phyloP scores from a whole-genome alignment of 176 grass and related monocot species.

The Rhynchospora pubera region DNA sequence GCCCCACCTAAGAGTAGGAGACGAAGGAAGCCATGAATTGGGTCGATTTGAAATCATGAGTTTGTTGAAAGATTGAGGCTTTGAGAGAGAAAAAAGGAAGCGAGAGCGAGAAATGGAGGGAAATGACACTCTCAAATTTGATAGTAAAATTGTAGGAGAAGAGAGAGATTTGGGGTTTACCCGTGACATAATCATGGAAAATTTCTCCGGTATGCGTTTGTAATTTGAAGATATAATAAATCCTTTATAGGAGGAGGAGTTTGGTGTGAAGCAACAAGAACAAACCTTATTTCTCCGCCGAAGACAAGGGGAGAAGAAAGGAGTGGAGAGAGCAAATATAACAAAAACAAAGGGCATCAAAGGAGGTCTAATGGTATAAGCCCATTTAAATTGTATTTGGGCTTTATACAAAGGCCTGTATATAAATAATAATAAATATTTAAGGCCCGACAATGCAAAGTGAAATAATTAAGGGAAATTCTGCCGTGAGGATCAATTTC shows the following conservation, averaged over 20 bases:
- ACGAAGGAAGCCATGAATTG: not conserved
- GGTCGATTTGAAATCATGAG: conserved; percentile 15
- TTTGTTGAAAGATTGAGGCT: conserved; percentile 25
- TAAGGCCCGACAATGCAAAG: too few relatives aligned
- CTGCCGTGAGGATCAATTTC: too few relatives aligned
- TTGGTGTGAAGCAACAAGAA: not conserved
- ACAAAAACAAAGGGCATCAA: not conserved
- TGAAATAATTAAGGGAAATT: too few relatives aligned
- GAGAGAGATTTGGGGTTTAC: not conserved
- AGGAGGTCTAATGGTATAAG: not conserved
- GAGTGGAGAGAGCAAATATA: not conserved
- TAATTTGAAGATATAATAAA: too few relatives aligned
- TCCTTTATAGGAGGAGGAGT: too few relatives aligned
- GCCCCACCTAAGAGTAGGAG: conserved; percentile 3
- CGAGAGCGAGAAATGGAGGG: conserved; percentile 10
- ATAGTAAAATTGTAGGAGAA: conserved; percentile 4
- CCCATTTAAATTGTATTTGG: not conserved
- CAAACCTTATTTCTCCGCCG: not conserved
- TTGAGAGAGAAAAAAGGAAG: conserved; percentile 19
- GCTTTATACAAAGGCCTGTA: not conserved
- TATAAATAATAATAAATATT: not conserved
- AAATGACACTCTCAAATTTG: conserved; percentile 10
- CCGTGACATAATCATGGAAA: not conserved
- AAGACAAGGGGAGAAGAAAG: not conserved
- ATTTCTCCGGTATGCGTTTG: too few relatives aligned